A percentile compares a stretch with the other conserved stretches of the same genome.
Evolutionary conservation across 768 basidiomycete genomes (phyloP).

Genomic region (Boletus eberwhitei): DNA sequence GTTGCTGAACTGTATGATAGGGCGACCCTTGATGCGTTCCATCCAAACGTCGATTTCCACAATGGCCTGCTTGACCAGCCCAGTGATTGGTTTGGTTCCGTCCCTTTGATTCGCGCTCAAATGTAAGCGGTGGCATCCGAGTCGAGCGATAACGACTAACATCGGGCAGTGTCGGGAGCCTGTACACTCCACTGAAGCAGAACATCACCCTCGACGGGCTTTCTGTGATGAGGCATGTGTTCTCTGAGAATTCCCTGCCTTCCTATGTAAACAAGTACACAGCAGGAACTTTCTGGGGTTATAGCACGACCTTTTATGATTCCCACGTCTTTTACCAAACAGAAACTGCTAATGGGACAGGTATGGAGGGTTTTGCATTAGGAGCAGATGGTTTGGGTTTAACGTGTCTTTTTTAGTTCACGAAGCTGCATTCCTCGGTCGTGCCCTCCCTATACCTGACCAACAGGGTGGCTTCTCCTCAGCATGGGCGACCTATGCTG

Average conservation of each 20-base stretch:
- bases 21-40: slow-evolving; percentile 8
- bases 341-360: slow-evolving; percentile 7
- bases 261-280: slow-evolving; percentile 7
- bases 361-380: background rate
- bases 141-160: background rate
- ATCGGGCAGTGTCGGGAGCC: slow-evolving; percentile 1
- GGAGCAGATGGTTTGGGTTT: too few species aligned
- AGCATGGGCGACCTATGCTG: slow-evolving; percentile 10
- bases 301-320: slow-evolving; percentile 11
- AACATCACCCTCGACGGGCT: slow-evolving; percentile 6
- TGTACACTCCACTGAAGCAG: background rate
- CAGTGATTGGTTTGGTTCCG: slow-evolving; percentile 9
- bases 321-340: slow-evolving; percentile 13
- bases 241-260: slow-evolving; percentile 4
- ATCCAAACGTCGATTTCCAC: slow-evolving; percentile 11
- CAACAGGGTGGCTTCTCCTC: background rate
- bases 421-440: slow-evolving; percentile 13
- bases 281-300: slow-evolving; percentile 7
- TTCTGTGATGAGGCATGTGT: slow-evolving; percentile 8
- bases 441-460: slow-evolving; percentile 4
- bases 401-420: slow-evolving; percentile 3
- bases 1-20: background rate
- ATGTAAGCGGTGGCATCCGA: slow-evolving; percentile 1
- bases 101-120: slow-evolving; percentile 12
- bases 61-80: slow-evolving; percentile 11